Evolutionary conservation across 2,329 filamentous ascomycete species (phyloP).

Genomic region (Fusarium keratoplasticum): DNA sequence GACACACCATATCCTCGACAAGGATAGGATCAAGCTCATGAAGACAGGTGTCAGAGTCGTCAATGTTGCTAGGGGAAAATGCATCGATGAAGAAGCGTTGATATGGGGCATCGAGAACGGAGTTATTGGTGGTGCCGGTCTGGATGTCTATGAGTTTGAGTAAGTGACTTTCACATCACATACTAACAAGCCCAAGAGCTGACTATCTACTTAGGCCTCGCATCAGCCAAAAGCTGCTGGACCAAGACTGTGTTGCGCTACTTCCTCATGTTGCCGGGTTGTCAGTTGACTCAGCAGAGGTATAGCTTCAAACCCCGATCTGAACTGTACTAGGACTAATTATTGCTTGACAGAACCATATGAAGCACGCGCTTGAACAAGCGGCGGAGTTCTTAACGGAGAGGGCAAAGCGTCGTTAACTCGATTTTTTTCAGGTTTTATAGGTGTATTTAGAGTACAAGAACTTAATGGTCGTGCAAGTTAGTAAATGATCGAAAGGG

Average conservation of each 20-base stretch:
- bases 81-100: neutral
- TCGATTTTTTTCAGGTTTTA: neutral
- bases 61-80: neutral
- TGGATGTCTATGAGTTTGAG: neutral
- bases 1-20: neutral
- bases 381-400: neutral
- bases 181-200: neutral
- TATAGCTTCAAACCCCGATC: neutral
- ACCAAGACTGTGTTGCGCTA: neutral
- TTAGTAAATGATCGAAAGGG: neutral
- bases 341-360: neutral
- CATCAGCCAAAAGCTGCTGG: neutral
- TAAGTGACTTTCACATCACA: neutral
- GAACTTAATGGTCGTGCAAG: neutral
- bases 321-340: neutral
- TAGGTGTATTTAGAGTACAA: neutral
- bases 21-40: neutral
- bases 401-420: neutral
- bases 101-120: neutral
- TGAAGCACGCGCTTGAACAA: neutral
- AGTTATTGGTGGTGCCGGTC: neutral
- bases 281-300: neutral
- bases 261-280: neutral
- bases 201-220: neutral
- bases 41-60: neutral